Base-by-base conservation (phyloP, 352 stramenopile species). In the Globisporangium ultimum region DNA sequence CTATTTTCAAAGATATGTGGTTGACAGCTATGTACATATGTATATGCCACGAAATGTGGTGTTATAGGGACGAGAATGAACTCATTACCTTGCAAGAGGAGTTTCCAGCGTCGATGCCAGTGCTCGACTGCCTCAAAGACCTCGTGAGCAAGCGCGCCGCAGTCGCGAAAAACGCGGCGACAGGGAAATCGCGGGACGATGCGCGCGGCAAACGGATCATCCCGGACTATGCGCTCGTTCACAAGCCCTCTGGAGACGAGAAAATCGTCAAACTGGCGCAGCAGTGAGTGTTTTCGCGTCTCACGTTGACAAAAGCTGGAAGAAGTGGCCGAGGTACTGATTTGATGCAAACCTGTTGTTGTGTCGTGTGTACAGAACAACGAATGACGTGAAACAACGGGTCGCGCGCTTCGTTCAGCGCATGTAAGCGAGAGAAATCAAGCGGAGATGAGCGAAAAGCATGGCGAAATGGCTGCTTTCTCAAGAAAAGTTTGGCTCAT, bases 111-210 rank as follows among this genome's bases (percentile, higher is more conserved):
- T 65, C 60, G 2, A 78, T 61, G 20, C 32, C 40, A 9, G 66
- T 91, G 48, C 58, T 51, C 22, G 74, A 88, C 42, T 86, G 79
- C 22, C 63, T 95, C 32, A 56, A 66, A n/a, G 76, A 91, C 10
- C 74, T 93, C 21, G 80, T 90, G 0, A 60, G 32, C 8, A 87
- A 86, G 60, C 78, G 69, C 41, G 48, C 48, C 54, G 69, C 71
- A 13, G 74, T 95, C 46, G 74, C 70, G 5, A 74, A 75, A 48
- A 87, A 80, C 24, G 81, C 80, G n/a, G 76, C 74, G 20, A 65
- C 72, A 10, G 81, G 82, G 6, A 95, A 93, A 57, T 58, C 68
- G 11, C 72, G 84, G 0, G 86, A 95, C 53, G 82, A 95, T 45
- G 74, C 74, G 9, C 86, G 86, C 28, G 86, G 86, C 0, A 58